Conservation (phyloP, 192 early-diverging fungal species). For the Podila verticillata region DNA sequence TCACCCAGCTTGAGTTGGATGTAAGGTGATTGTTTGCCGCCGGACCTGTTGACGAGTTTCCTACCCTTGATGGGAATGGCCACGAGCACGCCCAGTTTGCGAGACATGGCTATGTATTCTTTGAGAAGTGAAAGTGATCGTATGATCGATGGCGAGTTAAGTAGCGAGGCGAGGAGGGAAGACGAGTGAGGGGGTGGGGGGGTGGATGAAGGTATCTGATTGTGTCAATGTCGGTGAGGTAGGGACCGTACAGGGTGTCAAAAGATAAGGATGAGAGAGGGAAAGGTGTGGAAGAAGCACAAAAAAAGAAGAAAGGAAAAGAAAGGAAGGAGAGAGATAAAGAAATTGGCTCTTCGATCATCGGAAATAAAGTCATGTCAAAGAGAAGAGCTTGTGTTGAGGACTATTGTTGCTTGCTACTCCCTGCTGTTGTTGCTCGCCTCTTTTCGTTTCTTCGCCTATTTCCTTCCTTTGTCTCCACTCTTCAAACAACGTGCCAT, state of each 20-base stretch:
- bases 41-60: constrained; percentile 30
- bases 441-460: background rate
- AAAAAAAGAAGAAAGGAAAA: no score
- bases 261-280: no score
- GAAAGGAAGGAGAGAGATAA: no score
- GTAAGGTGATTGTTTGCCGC: constrained; percentile 42
- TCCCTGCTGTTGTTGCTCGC: background rate
- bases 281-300: no score
- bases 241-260: background rate
- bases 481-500: no score
- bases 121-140: background rate
- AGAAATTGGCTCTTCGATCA: no score
- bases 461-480: no score
- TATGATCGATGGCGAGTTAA: background rate
- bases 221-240: background rate
- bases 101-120: constrained; percentile 5
- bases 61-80: constrained; percentile 51
- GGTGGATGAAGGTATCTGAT: background rate
- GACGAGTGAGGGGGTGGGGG: background rate
- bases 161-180: background rate
- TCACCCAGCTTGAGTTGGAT: constrained; percentile 35
- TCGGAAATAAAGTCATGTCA: no score
- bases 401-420: background rate
- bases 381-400: no score
- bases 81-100: constrained; percentile 35